Evolutionary conservation across 495 filamentous ascomycete species (phyloP), one percentile per base, ranked within the genome.

Genomic region (Talaromyces adpressus): DNA sequence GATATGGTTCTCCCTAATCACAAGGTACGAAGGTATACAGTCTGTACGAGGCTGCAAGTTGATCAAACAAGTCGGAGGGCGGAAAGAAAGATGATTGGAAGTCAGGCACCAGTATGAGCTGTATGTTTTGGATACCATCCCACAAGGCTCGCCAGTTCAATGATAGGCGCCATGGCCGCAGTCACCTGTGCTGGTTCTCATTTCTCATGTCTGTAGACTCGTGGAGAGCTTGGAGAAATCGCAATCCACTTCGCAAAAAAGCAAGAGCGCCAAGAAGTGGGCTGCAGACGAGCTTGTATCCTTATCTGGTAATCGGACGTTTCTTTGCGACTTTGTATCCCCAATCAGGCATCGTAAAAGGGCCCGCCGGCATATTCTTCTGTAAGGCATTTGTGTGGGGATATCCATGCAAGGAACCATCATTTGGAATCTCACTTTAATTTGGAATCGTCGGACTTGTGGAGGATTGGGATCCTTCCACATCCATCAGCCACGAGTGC

Each of bases 1-100:
- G 52, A 14, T 29, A 56, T 56, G 11, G 12, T 22, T 27, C 20
- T 14, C 52, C 6, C 22, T 56, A 14, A 56, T 56, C 52, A 53
- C 36, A 9, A 49, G 9, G n/a, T 20, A 18, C 45, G 4, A 9
- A 49, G 45, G 45, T 20, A 49, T 20, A 49, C n/a, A 49, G 18
- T 49, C 16, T 49, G n/a, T 49, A 49, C 45, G 45, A 49, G 45
- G 45, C 27, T 52, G 27, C 39, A 62, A 52, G 45, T 52, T 27
- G 41, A 62, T 39, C 60, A 62, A 62, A 62, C 60, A 52, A 30
- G 56, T 32, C 60, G 41, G 60, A 62, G 51, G 23, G 25, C 45
- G 60, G 60, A 23, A 60, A 29, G 20, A n/a, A 27, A 47, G 23
- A 49, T 60, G 39, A 60, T 60, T 60, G 58, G 58, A n/a, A n/a